phyloP scores from a whole-genome alignment of 495 filamentous ascomycete species.

The Podospora conica region DNA sequence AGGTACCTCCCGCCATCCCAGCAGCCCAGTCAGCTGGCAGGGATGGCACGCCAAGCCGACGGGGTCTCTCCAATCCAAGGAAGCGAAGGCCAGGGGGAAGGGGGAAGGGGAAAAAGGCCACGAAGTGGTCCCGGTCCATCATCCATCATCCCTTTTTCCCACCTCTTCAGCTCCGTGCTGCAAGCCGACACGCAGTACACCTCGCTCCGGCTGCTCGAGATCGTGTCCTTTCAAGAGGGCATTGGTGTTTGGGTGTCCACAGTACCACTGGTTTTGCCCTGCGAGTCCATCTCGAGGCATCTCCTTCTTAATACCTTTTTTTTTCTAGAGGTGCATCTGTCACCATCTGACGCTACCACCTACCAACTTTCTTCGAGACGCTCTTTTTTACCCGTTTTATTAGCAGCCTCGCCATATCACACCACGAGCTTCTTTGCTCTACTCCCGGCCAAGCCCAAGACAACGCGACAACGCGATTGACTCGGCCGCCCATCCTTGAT shows the following conservation, averaged over 20 bases:
- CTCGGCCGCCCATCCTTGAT: neutral
- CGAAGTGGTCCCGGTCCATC: conserved; percentile 15
- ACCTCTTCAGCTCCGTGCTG: conserved; percentile 15
- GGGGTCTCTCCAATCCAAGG: conserved; percentile 2
- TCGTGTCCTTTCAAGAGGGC: conserved; percentile 18
- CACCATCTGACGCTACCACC: neutral
- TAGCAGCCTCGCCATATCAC: conserved; percentile 19
- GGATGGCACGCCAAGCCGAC: conserved; percentile 20
- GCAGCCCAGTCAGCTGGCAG: conserved; percentile 4
- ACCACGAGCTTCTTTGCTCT: conserved; percentile 1
- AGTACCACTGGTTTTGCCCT: conserved; percentile 13
- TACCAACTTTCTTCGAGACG: conserved; percentile 18
- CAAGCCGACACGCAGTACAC: conserved; percentile 23
- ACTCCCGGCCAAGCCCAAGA: conserved; percentile 9
- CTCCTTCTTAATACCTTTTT: conserved; percentile 3
- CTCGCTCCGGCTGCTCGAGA: conserved; percentile 11
- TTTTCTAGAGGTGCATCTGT: conserved; percentile 9
- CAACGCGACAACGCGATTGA: conserved; percentile 6
- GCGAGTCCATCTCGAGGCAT: conserved; percentile 8
- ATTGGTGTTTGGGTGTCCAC: conserved; percentile 15
- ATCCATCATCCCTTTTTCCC: conserved; percentile 20
- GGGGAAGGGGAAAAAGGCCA: conserved; percentile 27
- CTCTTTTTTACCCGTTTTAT: conserved; percentile 24
- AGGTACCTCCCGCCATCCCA: conserved; percentile 5
- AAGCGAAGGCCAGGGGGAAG: conserved; percentile 4